A percentile compares a stretch with the other conserved stretches of the same genome.
Conservation (phyloP, 345 rosid genomes). For the Isatis tinctoria region DNA sequence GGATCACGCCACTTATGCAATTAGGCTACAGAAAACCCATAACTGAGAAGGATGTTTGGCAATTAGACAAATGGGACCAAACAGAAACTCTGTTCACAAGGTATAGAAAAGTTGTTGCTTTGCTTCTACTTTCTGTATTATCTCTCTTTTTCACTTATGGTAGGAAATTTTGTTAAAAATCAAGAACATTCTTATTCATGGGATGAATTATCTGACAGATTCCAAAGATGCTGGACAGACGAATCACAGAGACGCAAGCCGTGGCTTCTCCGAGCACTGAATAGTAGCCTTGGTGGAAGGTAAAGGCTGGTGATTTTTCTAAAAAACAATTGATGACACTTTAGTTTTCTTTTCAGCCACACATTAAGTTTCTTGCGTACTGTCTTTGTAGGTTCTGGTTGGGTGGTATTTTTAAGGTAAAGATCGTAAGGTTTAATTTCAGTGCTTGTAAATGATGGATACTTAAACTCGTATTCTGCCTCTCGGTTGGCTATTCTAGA, state of each 20-base stretch:
- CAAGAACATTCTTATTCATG: constrained; percentile 3
- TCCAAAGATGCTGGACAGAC: constrained; percentile 70
- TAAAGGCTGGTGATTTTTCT: constrained; percentile 22
- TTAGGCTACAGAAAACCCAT: constrained; percentile 81
- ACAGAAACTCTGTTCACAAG: constrained; percentile 66
- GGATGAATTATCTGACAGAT: constrained; percentile 40
- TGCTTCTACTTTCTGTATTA: constrained; percentile 6
- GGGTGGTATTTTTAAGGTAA: constrained; percentile 89
- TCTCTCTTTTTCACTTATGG: not conserved
- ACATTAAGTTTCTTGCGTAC: not conserved
- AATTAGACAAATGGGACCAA: constrained; percentile 87
- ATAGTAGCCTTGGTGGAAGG: constrained; percentile 85
- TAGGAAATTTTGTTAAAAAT: not conserved
- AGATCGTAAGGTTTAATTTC: not conserved
- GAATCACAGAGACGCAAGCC: constrained; percentile 68
- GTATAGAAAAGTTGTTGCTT: constrained; percentile 36
- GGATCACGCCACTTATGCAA: constrained; percentile 93
- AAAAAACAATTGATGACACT: not conserved
- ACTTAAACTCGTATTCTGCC: not conserved
- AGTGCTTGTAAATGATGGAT: not conserved
- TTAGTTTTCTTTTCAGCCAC: not conserved
- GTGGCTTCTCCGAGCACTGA: constrained; percentile 85
- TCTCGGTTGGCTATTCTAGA: constrained; percentile 7
- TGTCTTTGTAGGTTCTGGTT: constrained; percentile 72
- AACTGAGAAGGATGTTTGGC: constrained; percentile 92